Evolutionary conservation across 805 yeast species (phyloP), one percentile per base, ranked within the genome.

Genomic region (Yamadazyma insecticola): DNA sequence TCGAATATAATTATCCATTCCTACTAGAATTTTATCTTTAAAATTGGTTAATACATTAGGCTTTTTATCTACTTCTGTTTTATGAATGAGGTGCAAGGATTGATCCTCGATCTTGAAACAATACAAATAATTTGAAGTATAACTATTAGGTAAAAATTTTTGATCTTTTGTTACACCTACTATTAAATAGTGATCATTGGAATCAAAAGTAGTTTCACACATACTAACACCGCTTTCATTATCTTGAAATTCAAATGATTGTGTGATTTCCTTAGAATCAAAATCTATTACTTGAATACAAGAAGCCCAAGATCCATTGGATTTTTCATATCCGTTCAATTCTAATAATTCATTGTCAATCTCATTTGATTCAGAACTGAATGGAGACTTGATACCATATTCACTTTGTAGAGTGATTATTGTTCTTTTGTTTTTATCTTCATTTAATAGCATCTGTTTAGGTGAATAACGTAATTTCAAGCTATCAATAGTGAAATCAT

Each of bases 381-480:
- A 60, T 1, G 69, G 63, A 2, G 65, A 51, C 16, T 38, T 40
- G 2, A 56, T 51, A 28, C 29, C 47, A 48, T 30, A n/a, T n/a
- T 78, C 79, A 9, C 74, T 53, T 38, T 76, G 74, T 2, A 63
- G 53, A 8, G 74, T 59, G 36, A 68, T 74, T 7, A 59, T 40
- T 35, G 51, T 38, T 2, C 50, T 50, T 19, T 47, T 43, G 2
- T 45, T 40, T 20, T 48, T 42, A 26, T 53, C 55, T 12, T 29
- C 24, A 22, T 29, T 32, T 5, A 52, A 41, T 3, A 42, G 7
- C 45, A 78, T 47, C 17, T 54, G 60, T 32, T 66, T 67, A 3
- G 86, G 84, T 3, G 76, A 60, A 33, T 70, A 72, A 8, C 74
- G 47, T 29, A 81, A n/a, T n/a, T n/a, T n/a, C n/a, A n/a, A n/a